These are phyloP conservation scores for Saccharomyces mikatae DNA, from an alignment of 805 yeast species.

Conservation along the genomic window DNA sequence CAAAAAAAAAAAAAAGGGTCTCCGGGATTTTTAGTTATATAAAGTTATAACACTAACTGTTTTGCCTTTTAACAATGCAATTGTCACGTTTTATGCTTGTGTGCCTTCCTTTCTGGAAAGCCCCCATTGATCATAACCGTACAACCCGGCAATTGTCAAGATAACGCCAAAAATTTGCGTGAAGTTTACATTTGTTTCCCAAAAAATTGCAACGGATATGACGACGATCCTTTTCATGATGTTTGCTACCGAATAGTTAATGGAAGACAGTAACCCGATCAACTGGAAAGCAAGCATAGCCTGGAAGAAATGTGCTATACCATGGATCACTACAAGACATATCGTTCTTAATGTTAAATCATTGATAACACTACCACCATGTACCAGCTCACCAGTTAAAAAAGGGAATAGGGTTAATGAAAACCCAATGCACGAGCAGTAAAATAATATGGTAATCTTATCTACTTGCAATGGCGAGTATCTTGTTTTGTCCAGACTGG, in stretches of 20 bases:
- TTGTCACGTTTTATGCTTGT: conserved; percentile 1
- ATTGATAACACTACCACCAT: conserved; percentile 20
- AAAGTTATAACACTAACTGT: neutral
- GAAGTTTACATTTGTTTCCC: conserved; percentile 45
- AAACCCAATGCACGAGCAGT: conserved; percentile 66
- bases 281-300: conserved; percentile 70
- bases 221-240: conserved; percentile 67
- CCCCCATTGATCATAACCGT: conserved; percentile 69
- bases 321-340: conserved; percentile 47
- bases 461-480: conserved; percentile 39
- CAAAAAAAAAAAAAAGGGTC: neutral
- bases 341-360: conserved; percentile 28
- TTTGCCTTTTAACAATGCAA: neutral
- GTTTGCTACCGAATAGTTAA: conserved; percentile 72
- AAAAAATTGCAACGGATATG: conserved; percentile 53
- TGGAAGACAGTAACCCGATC: conserved; percentile 63
- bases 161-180: conserved; percentile 45
- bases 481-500: conserved; percentile 19
- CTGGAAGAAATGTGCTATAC: conserved; percentile 62
- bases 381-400: conserved; percentile 42
- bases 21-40: neutral
- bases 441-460: conserved; percentile 61
- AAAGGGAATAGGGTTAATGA: conserved; percentile 60
- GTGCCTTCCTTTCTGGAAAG: conserved; percentile 16
- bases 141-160: conserved; percentile 53